phyloP scores from a whole-genome alignment of 371 early-diverging fungal species.

The Mortierella sp. region DNA sequence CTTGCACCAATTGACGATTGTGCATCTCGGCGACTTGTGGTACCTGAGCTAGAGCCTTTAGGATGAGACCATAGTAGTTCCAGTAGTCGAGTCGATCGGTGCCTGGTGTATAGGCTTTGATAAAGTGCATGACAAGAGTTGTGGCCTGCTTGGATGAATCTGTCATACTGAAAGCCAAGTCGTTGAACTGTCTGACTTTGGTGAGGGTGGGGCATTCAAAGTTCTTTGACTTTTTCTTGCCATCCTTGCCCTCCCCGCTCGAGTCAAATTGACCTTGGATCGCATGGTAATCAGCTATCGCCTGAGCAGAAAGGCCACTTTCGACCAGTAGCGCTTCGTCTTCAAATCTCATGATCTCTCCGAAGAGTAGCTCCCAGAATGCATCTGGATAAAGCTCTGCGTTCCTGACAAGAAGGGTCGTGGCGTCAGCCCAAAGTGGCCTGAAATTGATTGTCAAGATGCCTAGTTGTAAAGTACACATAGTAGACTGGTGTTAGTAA shows the following conservation, averaged over 20 bases:
- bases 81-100: constrained; percentile 75
- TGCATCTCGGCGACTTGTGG: constrained; percentile 78
- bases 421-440: constrained; percentile 88
- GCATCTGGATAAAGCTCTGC: constrained; percentile 63
- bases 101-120: constrained; percentile 57
- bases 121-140: constrained; percentile 59
- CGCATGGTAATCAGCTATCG: constrained; percentile 34
- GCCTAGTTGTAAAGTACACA: constrained; percentile 26
- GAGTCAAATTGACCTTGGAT: constrained; percentile 14
- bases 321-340: constrained; percentile 66
- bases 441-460: constrained; percentile 80
- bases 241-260: constrained; percentile 34
- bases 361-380: constrained; percentile 73
- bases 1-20: constrained; percentile 74
- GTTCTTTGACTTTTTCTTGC: constrained; percentile 63
- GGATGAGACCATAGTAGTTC: constrained; percentile 77
- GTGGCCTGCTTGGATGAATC: constrained; percentile 42
- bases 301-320: constrained; percentile 61
- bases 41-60: constrained; percentile 74
- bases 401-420: constrained; percentile 63
- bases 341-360: constrained; percentile 65
- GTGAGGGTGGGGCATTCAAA: constrained; percentile 68
- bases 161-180: constrained; percentile 56
- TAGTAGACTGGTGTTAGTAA: no score
- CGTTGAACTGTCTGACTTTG: constrained; percentile 55